Evolutionary conservation across 2,329 filamentous ascomycete species (phyloP), one percentile per base, ranked within the genome.

Genomic region (Fusarium duplospermum): DNA sequence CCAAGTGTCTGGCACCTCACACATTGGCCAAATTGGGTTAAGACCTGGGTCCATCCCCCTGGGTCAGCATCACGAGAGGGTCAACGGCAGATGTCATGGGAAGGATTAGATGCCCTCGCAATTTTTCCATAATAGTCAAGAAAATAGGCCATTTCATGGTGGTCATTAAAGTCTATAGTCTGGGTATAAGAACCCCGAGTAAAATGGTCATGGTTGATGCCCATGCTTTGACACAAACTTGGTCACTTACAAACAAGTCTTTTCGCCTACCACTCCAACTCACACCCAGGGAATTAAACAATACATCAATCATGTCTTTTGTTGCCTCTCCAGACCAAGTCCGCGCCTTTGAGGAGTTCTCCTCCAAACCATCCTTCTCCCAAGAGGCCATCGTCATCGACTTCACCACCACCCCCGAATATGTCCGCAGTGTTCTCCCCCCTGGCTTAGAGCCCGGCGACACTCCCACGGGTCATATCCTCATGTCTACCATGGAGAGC

Each of bases 381-480:
- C 65, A 67, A 20, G 60, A 67, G 10, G 50, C 38, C 40, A 59
- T 67, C 29, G 11, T 14, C 6, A 29, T 64, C 6, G 65, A 67
- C 24, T 67, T 67, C n/a, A 35, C 35, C 16, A 67, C 60, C 3
- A 67, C 65, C n/a, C 11, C 22, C 11, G 65, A 52, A 45, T 67
- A 59, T 33, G 45, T 60, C 52, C n/a, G 59, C 18, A 67, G 52
- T 11, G 65, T 64, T 6, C 40, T 64, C 0, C 65, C 65, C 16
- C 65, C 65, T 1, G 33, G n/a, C 6, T 42, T 67, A 6, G 22
- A 67, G 13, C 50, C 54, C 8, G 52, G 20, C 11, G 50, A 52
- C 31, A n/a, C 35, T 7, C 52, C 61, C 4, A 60, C 36, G 6
- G 65, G 60, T 4, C 38, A 40, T 13, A 52, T 67, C 14, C 10